Evolutionary conservation across 331 rosid species (phyloP).

Genomic region (Pyrus hybrid): DNA sequence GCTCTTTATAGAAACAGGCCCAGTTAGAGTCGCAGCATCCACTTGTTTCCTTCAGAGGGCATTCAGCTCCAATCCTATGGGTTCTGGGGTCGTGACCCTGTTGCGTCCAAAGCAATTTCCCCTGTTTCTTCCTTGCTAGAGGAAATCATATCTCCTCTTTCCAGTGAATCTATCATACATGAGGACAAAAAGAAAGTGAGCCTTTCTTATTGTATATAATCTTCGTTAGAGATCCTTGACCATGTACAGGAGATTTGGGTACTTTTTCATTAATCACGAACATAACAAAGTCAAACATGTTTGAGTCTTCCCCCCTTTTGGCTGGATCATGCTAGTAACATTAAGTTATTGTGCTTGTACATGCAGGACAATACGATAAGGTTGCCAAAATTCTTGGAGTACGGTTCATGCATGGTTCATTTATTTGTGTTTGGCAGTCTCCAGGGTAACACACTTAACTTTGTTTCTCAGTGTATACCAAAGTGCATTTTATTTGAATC

Average conservation of each 20-base stretch:
- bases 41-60: slow-evolving; percentile 25
- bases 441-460: slow-evolving; percentile 48
- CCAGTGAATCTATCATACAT: slow-evolving; percentile 17
- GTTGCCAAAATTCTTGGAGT: slow-evolving; percentile 51
- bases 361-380: slow-evolving; percentile 37
- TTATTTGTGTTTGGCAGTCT: slow-evolving; percentile 86
- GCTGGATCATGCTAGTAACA: background rate
- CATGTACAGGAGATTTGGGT: background rate
- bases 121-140: slow-evolving; percentile 32
- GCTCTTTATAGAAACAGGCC: slow-evolving; percentile 51
- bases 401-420: slow-evolving; percentile 53
- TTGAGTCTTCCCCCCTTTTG: no score
- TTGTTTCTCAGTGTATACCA: background rate
- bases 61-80: slow-evolving; percentile 16
- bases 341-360: background rate
- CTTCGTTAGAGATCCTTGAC: background rate
- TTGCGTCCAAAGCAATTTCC: slow-evolving; percentile 5
- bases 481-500: background rate
- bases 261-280: background rate
- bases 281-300: background rate
- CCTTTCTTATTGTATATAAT: background rate
- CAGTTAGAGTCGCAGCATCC: slow-evolving; percentile 33
- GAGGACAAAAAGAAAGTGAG: slow-evolving; percentile 43
- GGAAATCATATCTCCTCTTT: slow-evolving; percentile 20
- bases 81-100: background rate